These are phyloP conservation scores for Ustilago hordei DNA, from an alignment of 1,284 basidiomycete species.

Conservation along the genomic window DNA sequence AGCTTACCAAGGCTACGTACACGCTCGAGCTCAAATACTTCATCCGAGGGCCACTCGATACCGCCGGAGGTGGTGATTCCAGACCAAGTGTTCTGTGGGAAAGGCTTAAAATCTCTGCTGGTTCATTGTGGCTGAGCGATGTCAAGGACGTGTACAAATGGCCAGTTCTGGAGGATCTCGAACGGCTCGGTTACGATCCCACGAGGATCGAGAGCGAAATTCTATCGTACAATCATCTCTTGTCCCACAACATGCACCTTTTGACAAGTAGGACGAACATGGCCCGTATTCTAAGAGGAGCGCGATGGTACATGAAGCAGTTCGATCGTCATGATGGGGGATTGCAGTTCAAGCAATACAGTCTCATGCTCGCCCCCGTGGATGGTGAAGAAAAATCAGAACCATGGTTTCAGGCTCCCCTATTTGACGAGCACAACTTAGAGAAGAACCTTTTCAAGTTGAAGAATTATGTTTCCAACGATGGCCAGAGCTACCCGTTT, in stretches of 20 bases:
- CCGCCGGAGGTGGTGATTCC: not conserved
- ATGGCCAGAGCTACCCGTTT: not conserved
- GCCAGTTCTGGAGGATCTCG: conserved; percentile 5
- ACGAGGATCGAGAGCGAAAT: conserved; percentile 14
- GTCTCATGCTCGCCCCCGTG: not conserved
- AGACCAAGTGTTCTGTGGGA: not conserved
- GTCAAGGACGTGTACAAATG: conserved; percentile 8
- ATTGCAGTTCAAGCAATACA: not conserved
- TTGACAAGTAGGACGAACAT: not conserved
- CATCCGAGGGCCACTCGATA: conserved; percentile 3
- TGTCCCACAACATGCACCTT: not conserved
- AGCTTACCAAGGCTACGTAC: not conserved
- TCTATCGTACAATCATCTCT: not conserved
- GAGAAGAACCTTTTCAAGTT: too few species aligned
- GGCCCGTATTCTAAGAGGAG: not conserved
- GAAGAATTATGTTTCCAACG: not conserved
- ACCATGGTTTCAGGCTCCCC: conserved; percentile 17
- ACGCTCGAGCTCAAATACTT: conserved; percentile 9
- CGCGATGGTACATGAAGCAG: not conserved
- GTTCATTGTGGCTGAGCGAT: conserved; percentile 9
- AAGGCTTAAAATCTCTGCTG: not conserved
- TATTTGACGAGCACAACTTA: not conserved
- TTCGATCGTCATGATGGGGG: not conserved
- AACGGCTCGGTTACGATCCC: conserved; percentile 20
- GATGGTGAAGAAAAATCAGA: not conserved